Evolutionary conservation across 257 asterid genomes (phyloP), one percentile per base, ranked within the genome.

Genomic region (Solanum clarkiae): DNA sequence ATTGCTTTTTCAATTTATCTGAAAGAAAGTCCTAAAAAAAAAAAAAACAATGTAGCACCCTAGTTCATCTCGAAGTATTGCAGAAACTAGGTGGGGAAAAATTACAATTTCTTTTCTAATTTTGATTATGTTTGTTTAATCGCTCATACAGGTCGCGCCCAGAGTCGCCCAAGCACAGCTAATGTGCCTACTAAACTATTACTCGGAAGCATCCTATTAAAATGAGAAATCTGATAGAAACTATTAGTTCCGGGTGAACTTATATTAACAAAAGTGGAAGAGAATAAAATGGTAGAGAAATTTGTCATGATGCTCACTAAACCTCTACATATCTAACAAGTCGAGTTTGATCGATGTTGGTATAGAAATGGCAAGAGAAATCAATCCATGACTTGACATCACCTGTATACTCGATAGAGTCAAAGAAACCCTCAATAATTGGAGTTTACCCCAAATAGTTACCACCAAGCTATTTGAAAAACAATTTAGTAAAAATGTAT

Each of bases 111-210:
- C 5, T 59, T 59, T 20, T 9, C 65, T 20, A 59, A 59, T 59
- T 20, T 59, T 59, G 13, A 59, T 2, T 5, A 5, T 53, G 12
- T 9, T 7, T 20, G 20, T 20, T 59, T 20, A 62, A 22, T 8
- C 8, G 17, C 17, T 10, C 1, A 8, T 8, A 11, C 8, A 32
- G 26, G 13, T 16, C 22, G 44, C 47, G 47, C 10, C 75, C 47
- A 15, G 29, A 16, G 13, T 32, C 72, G n/a, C 44, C 42, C 72
- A 26, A 65, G 20, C 40, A 53, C 69, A 13, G 13, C 49, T 84
- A 55, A 84, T 84, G 16, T 59, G 74, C 22, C 71, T 84, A 84
- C 83, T 72, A 84, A 84, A 62, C 59, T 77, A 77, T 86, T 86
- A 32, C 17, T 84, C 18, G 87, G 44, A 86, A 86, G 84, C 57